Base-by-base conservation (phyloP, 768 basidiomycete species). In the Boletus insuetus region DNA sequence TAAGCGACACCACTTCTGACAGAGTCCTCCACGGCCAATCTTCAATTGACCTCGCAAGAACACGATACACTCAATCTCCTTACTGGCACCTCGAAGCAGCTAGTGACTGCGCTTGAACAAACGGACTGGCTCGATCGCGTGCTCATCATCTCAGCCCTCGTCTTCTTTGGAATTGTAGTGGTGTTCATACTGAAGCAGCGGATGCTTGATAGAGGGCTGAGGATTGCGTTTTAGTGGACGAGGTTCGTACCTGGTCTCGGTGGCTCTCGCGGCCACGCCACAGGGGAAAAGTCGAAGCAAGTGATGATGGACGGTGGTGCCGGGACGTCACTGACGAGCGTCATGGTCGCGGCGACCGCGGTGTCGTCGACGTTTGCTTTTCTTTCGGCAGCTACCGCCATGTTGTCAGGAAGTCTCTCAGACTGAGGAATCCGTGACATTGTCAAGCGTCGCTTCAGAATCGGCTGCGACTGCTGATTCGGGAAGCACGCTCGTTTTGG, bases 51-150 rank as follows among this genome's bases (percentile, higher is more conserved):
- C 0, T 87, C 88, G 1, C 73, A 79, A 9, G 82, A 87, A 13
- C 94, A 98, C 64, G 89, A 93, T 64, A 78, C 78, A 5, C 84
- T 96, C 55, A 80, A 79, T 35, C 76, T 78, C 49, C 67, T 95
- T 53, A 83, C 98, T 68, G 75, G 77, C 47, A 85, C 88, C 43
- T 96, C 94, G 3, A 89, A 89, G 63, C 81, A 87, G 26, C 83
- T 99, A 58, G 85, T 98, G 60, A 90, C 87, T 14, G 84, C 87
- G 0, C 84, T 99, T 46, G 91, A 97, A 72, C 87, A 87, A 56
- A 82, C 94, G 16, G 95, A 98, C 76, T 87, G 90, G 84, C 76
- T 95, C 19, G 97, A 99, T 75, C 87, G 95, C 7, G 69, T 97
- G 29, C 75, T 98, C 58, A 87, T 99, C 62, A 73, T 94, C 51